Evolutionary conservation across 805 yeast genomes (phyloP), one percentile per base, ranked within the genome.

Genomic region (Yarrowia divulgata): DNA sequence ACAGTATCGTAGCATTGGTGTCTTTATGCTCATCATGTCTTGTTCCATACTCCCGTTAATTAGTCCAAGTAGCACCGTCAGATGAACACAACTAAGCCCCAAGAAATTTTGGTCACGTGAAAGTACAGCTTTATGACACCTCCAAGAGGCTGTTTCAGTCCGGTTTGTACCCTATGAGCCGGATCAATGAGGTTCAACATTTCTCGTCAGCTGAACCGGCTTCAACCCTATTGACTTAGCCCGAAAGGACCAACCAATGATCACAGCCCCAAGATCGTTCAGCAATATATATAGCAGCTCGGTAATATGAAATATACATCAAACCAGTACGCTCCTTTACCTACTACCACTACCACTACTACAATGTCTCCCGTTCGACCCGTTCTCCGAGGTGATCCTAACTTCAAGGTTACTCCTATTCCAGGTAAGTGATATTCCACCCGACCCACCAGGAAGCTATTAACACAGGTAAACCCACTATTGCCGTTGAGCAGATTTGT

Each of bases 381-480:
- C 60, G 45, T 39, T 54, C 34, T 54, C 60, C n/a, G 29, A 19
- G 45, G 45, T 39, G 45, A 54, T 39, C 60, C 60, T 35, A 54
- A 54, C 60, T 37, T 10, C 60, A 54, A 54, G 60, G 45, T 54
- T 19, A 39, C 45, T 54, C 45, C 60, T 54, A 39, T 54, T 39
- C 18, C 19, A 14, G 60, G 60, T 54, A 39, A 37, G 60, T 52
- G 29, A 19, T 37, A n/a, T 13, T 13, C 5, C n/a, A 18, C n/a
- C 23, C 14, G 6, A 4, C 2, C 14, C 3, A 0, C 18, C 10
- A 12, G 14, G 19, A 13, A 37, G 23, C 14, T n/a, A 7, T 35
- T 54, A 54, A 54, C 60, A 6, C 45, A 54, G 60, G 60, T 2
- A 54, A 54, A 54, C 60, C 60, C 8, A 35, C 39, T 10, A 37